phyloP scores from a whole-genome alignment of 1,284 basidiomycete genomes.

The Quambalaria eucalypti region DNA sequence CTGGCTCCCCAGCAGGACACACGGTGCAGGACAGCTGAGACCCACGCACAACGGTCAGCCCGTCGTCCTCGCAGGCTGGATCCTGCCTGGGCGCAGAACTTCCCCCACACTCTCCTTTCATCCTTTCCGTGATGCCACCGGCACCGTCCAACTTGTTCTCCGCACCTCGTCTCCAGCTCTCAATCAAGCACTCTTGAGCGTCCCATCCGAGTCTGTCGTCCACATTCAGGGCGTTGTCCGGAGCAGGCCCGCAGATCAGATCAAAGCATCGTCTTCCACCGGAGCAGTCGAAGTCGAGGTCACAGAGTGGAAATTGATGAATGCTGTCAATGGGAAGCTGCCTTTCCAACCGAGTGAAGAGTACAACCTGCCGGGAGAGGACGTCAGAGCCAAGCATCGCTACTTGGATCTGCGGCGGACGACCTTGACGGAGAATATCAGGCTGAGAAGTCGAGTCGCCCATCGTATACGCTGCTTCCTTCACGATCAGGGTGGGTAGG shows the following conservation, averaged over 20 bases:
- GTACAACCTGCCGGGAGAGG: slow-evolving; percentile 76
- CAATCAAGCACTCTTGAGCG: background rate
- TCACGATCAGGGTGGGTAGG: slow-evolving; percentile 59
- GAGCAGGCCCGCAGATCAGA: slow-evolving; percentile 52
- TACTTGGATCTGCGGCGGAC: slow-evolving; percentile 77
- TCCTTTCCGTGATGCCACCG: slow-evolving; percentile 67
- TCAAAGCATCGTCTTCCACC: slow-evolving; percentile 5
- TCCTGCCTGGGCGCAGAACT: slow-evolving; percentile 62
- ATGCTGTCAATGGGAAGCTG: slow-evolving; percentile 30
- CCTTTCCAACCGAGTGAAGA: slow-evolving; percentile 54
- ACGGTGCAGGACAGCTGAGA: slow-evolving; percentile 59
- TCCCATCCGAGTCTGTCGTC: slow-evolving; percentile 51
- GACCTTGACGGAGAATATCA: slow-evolving; percentile 65
- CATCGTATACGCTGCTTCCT: slow-evolving; percentile 66
- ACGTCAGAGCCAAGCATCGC: slow-evolving; percentile 71
- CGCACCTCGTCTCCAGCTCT: slow-evolving; percentile 34
- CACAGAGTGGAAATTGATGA: slow-evolving; percentile 1
- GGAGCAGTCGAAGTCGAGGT: slow-evolving; percentile 7
- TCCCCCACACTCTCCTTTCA: slow-evolving; percentile 64
- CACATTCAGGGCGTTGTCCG: slow-evolving; percentile 64
- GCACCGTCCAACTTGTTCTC: slow-evolving; percentile 69
- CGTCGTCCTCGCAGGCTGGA: slow-evolving; percentile 69
- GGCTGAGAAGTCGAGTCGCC: slow-evolving; percentile 67
- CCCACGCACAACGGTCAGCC: slow-evolving; percentile 54
- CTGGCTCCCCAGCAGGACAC: slow-evolving; percentile 59